phyloP scores from a whole-genome alignment of 139 green algal genomes.

The Picochlorum costavermella region DNA sequence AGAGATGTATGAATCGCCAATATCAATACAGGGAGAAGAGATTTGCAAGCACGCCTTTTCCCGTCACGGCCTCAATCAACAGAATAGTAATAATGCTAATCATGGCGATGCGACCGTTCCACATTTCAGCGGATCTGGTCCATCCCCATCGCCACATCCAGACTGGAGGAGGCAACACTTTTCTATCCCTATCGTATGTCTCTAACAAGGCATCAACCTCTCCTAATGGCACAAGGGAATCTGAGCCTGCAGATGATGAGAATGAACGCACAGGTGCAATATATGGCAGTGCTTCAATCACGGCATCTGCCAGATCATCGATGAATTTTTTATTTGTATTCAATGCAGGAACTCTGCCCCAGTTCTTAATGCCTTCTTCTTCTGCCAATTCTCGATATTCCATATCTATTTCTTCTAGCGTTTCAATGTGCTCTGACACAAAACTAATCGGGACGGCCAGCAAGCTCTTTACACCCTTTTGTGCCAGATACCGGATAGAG shows the following conservation, averaged over 20 bases:
- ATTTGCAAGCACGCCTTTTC: conserved; percentile 40
- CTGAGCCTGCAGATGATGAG: conserved; percentile 17
- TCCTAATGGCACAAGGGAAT: conserved; percentile 68
- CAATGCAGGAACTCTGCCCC: conserved; percentile 92
- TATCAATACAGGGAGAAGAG: conserved; percentile 4
- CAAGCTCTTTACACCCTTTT: conserved; percentile 58
- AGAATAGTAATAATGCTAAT: conserved; percentile 62
- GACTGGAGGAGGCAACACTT: conserved; percentile 69
- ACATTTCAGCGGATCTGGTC: conserved; percentile 85
- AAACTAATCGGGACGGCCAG: conserved; percentile 96
- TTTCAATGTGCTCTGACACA: conserved; percentile 99
- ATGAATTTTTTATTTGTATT: conserved; percentile 92
- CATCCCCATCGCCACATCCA: conserved; percentile 87
- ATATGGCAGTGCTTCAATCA: conserved; percentile 91
- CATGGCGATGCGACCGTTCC: conserved; percentile 87
- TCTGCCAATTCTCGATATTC: conserved; percentile 74
- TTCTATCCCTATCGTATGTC: conserved; percentile 86
- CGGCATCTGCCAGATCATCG: conserved; percentile 84
- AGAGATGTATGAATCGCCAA: not conserved
- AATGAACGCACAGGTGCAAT: conserved; percentile 56
- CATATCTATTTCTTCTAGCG: conserved; percentile 99
- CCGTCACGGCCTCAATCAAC: conserved; percentile 66
- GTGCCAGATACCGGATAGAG: conserved; percentile 81
- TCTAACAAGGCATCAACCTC: conserved; percentile 80
- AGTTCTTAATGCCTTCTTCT: conserved; percentile 73